phyloP scores from a whole-genome alignment of 2,329 filamentous ascomycete species.

The Phialophora chinensis region DNA sequence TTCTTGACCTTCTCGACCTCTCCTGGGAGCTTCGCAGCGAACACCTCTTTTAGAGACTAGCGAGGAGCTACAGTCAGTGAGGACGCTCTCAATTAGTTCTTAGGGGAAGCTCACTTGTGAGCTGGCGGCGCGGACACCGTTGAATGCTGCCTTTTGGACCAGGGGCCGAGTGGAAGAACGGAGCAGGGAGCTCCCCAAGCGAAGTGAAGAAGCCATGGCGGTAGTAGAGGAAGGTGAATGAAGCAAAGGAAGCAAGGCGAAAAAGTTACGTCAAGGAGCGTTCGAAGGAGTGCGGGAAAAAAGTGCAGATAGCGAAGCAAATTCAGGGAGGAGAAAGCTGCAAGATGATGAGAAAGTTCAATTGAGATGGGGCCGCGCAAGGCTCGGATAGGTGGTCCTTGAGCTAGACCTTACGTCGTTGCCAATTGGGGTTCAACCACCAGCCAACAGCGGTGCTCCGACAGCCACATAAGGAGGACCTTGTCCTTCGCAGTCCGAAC shows the following conservation, averaged over 20 bases:
- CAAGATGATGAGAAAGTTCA: constrained; percentile 18
- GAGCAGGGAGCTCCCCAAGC: constrained; percentile 80
- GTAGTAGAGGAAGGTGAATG: constrained; percentile 34
- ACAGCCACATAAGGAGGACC: not conserved
- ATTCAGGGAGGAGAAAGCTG: constrained; percentile 23
- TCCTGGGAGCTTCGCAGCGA: constrained; percentile 91
- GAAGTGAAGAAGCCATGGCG: constrained; percentile 82
- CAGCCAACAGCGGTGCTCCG: constrained; percentile 19
- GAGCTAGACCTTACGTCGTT: not conserved
- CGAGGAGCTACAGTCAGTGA: constrained; percentile 27
- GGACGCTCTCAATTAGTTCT: constrained; percentile 80
- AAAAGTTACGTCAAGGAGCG: constrained; percentile 29
- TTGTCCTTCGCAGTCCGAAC: constrained; percentile 14
- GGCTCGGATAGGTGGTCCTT: constrained; percentile 13
- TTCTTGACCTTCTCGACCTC: constrained; percentile 99
- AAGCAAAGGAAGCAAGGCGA: constrained; percentile 24
- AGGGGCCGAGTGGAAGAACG: constrained; percentile 74
- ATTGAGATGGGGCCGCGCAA: constrained; percentile 12
- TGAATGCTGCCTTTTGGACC: constrained; percentile 75
- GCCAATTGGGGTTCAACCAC: constrained; percentile 20
- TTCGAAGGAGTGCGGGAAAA: constrained; percentile 25
- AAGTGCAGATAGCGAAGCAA: constrained; percentile 24
- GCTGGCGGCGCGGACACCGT: constrained; percentile 82
- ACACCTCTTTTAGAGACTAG: constrained; percentile 96
- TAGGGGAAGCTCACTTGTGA: constrained; percentile 83